Evolutionary conservation across 1,139 yeast species (phyloP).

Genomic region (Eremothecium cymbalariae): DNA sequence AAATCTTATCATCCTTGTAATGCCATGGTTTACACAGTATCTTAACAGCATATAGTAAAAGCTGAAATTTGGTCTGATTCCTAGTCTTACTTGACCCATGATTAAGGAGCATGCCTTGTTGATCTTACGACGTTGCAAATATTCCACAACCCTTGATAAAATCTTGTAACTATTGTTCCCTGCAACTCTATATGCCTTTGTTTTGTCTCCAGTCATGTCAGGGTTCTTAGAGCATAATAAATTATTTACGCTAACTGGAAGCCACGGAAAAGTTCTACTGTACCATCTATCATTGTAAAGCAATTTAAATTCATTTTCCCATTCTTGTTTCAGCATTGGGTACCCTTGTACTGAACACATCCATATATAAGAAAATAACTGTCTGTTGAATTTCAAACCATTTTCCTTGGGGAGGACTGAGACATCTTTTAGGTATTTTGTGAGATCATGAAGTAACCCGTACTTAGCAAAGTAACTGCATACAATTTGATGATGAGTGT

Average conservation of each 20-base stretch:
- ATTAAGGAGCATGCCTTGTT: conserved; percentile 13
- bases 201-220: conserved; percentile 6
- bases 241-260: background rate
- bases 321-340: conserved; percentile 18
- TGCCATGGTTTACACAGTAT: conserved; percentile 9
- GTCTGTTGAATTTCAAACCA: conserved; percentile 10
- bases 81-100: conserved; percentile 18
- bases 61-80: conserved; percentile 19
- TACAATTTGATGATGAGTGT: conserved; percentile 14
- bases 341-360: conserved; percentile 16
- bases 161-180: conserved; percentile 5
- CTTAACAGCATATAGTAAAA: conserved; percentile 20
- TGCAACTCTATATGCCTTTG: conserved; percentile 5
- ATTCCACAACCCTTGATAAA: conserved; percentile 2
- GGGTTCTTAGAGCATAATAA: background rate
- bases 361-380: conserved; percentile 16
- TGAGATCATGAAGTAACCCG: conserved; percentile 17
- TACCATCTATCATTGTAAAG: conserved; percentile 14
- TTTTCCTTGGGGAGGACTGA: conserved; percentile 5
- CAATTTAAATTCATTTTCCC: conserved; percentile 18
- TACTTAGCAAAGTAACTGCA: conserved; percentile 20
- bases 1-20: conserved; percentile 16
- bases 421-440: conserved; percentile 16
- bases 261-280: conserved; percentile 8
- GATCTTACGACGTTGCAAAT: conserved; percentile 1